Conservation (phyloP, 148 eudicot species). For the Dianthus caryophyllus region DNA sequence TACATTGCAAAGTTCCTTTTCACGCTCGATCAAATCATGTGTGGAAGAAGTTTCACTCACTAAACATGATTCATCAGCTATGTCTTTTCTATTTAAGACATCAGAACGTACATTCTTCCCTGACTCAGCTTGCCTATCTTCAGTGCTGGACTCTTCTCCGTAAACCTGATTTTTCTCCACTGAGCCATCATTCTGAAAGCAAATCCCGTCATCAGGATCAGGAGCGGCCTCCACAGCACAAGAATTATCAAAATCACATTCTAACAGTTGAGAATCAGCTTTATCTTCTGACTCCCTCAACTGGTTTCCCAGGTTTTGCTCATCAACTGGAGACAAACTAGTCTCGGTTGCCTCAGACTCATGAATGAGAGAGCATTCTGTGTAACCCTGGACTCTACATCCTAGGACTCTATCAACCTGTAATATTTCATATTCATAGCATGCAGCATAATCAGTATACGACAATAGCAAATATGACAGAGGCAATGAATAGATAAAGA, state of each 20-base stretch:
- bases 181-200: slow-evolving; percentile 14
- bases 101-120: slow-evolving; percentile 28
- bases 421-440: slow-evolving; percentile 14
- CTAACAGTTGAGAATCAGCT: slow-evolving; percentile 27
- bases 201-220: slow-evolving; percentile 26
- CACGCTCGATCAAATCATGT: neutral
- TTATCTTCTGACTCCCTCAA: slow-evolving; percentile 29
- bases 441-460: slow-evolving; percentile 3
- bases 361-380: slow-evolving; percentile 23
- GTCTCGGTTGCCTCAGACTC: slow-evolving; percentile 23
- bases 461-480: neutral
- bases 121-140: slow-evolving; percentile 28
- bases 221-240: slow-evolving; percentile 19
- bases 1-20: slow-evolving; percentile 22
- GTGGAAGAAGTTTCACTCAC: slow-evolving; percentile 21
- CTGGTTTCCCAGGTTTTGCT: slow-evolving; percentile 29
- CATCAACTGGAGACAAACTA: slow-evolving; percentile 28
- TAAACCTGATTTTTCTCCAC: slow-evolving; percentile 39
- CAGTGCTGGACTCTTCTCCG: slow-evolving; percentile 40
- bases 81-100: slow-evolving; percentile 20
- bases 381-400: slow-evolving; percentile 56
- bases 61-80: slow-evolving; percentile 23
- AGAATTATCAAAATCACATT: slow-evolving; percentile 30
- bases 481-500: neutral
- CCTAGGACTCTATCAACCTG: slow-evolving; percentile 95